Evolutionary conservation across 176 grass and related monocot species (phyloP), one percentile per base, ranked within the genome.

Genomic region (Ensete glaucum): DNA sequence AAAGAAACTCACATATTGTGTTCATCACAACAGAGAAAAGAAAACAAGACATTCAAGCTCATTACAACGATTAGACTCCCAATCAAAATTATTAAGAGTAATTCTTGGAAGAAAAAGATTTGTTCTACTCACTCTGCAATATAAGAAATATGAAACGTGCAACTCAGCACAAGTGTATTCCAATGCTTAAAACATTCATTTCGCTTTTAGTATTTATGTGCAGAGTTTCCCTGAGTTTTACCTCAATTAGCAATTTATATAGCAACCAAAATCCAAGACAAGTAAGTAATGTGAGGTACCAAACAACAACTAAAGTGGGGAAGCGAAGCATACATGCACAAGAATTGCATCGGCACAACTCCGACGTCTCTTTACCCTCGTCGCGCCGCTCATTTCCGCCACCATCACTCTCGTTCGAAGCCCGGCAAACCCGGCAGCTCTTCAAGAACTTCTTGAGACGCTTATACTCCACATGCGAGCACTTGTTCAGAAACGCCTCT

Each of bases 381-480:
- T 83, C 71, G 26, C 76, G 64, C 48, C 82, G 57, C 26, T 82
- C 70, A 17, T 80, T 62, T 64, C 3, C 43, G 71, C 60, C 67
- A 63, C 2, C 5, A 19, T 8, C 14, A 29, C 26, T 62, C 71
- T 74, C 85, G 75, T 81, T 76, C 21, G 80, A 22, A 69, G 78
- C 77, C 15, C 86, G 86, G 68, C 79, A 84, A 74, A 80, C 60
- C 62, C 81, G 75, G 20, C 89, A 92, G 75, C 43, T 83, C 86
- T 92, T 92, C 78, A 92, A 64, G 21, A 92, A 86, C 76, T 88
- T 92, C 72, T 92, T 92, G 19, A 92, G 85, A 53, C 81, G 85
- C 78, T 88, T 92, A 72, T 92, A 92, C 77, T 92, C 81, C 21
- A 92, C 78, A 69, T 79, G 86, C 26, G 86, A 88, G 81, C 83